phyloP scores from a whole-genome alignment of 805 yeast species.

The Yamadazyma ubonensis region DNA sequence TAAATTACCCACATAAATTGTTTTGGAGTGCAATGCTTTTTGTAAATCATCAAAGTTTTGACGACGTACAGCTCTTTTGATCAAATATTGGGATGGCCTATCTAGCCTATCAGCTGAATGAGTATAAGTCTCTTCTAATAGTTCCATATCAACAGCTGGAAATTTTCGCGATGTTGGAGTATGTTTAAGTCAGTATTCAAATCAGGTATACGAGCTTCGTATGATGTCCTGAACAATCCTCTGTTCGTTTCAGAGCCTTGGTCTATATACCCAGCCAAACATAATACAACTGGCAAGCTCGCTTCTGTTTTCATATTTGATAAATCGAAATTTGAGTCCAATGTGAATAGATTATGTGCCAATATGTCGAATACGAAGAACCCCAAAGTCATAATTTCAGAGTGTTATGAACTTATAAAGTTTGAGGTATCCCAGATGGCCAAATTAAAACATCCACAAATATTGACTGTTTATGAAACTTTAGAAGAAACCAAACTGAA shows the following conservation, averaged over 20 bases:
- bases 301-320: conserved; percentile 88
- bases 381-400: conserved; percentile 54
- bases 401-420: conserved; percentile 63
- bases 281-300: conserved; percentile 53
- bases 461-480: conserved; percentile 81
- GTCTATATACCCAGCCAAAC: conserved; percentile 83
- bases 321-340: conserved; percentile 67
- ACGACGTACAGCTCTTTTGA: conserved; percentile 61
- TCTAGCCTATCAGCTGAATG: conserved; percentile 70
- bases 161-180: neutral
- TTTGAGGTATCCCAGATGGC: conserved; percentile 70
- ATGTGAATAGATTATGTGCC: conserved; percentile 40
- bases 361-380: conserved; percentile 34
- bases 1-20: conserved; percentile 89
- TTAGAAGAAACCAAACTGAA: conserved; percentile 81
- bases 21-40: conserved; percentile 62
- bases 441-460: conserved; percentile 85
- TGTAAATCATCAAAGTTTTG: conserved; percentile 59
- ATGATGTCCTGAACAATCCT: conserved; percentile 68
- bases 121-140: conserved; percentile 47
- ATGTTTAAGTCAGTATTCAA: conserved; percentile 57
- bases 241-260: conserved; percentile 77
- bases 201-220: conserved; percentile 63
- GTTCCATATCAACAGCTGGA: conserved; percentile 28
- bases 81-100: conserved; percentile 66